Percentiles rank a stretch among this genome's conserved stretches.
Evolutionary conservation across 768 basidiomycete species (phyloP).

Genomic region (Lactifluus piperatus): DNA sequence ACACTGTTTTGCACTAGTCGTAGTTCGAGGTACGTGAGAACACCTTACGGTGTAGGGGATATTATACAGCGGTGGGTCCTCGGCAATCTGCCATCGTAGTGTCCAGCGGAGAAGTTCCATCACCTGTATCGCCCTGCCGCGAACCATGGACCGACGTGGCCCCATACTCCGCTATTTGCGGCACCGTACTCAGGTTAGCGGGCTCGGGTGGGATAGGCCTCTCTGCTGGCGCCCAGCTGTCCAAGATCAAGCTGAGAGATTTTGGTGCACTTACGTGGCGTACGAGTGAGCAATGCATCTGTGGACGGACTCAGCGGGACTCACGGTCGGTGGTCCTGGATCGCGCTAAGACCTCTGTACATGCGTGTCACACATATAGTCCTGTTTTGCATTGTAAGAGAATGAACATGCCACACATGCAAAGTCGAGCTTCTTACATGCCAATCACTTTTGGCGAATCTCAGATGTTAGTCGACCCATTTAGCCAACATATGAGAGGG

Average conservation of each 20-base stretch:
- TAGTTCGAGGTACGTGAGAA: background rate
- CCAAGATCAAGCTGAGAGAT: background rate
- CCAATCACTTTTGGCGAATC: background rate
- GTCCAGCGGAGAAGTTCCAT: no score
- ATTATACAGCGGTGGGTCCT: background rate
- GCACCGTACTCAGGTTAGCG: no score
- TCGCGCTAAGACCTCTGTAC: slow-evolving; percentile 1
- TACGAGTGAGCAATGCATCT: background rate
- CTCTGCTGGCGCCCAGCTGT: background rate
- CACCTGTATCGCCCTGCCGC: background rate
- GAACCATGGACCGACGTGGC: background rate
- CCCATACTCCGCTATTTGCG: background rate
- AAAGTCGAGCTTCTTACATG: background rate
- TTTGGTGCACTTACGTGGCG: background rate
- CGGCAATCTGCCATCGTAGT: background rate
- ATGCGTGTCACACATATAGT: slow-evolving; percentile 13
- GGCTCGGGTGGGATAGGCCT: background rate
- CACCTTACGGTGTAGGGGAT: background rate
- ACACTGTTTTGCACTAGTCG: background rate
- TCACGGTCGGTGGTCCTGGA: background rate
- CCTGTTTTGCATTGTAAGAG: background rate
- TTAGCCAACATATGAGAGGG: background rate
- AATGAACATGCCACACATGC: background rate
- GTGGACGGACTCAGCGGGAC: background rate
- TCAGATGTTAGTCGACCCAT: background rate